These are phyloP conservation scores for Triticum urartu DNA, from an alignment of 176 grass and related monocot species.

Conservation along the genomic window DNA sequence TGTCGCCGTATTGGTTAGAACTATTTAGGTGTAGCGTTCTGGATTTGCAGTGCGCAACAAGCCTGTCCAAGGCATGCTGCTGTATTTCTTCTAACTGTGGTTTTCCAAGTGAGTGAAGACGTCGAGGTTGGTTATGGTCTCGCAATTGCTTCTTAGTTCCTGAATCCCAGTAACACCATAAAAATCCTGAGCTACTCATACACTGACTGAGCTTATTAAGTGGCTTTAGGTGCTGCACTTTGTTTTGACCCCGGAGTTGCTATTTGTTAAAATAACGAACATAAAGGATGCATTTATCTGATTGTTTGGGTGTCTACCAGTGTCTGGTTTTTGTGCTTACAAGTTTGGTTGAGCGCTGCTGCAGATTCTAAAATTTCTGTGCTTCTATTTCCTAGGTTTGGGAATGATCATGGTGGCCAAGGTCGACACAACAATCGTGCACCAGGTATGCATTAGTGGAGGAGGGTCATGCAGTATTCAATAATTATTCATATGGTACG, in stretches of 20 bases:
- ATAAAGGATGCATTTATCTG: neutral
- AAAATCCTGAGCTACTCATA: neutral
- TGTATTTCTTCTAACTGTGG: neutral
- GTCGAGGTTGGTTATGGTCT: neutral
- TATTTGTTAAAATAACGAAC: neutral
- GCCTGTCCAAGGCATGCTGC: neutral
- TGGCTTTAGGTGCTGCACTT: neutral
- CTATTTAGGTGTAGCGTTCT: neutral
- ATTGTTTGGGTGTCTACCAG: neutral
- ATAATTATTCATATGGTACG: neutral
- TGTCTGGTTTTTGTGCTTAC: neutral
- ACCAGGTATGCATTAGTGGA: conserved; percentile 40
- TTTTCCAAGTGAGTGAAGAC: neutral
- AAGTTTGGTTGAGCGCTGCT: neutral
- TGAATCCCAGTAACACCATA: neutral
- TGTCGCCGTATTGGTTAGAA: neutral
- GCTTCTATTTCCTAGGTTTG: conserved; percentile 32
- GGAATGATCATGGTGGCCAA: conserved; percentile 63
- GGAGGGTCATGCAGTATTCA: neutral
- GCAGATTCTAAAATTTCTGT: neutral
- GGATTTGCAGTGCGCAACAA: neutral
- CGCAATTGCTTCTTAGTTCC: neutral
- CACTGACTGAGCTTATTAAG: conserved; percentile 3
- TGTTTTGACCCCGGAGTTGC: neutral
- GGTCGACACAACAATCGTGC: conserved; percentile 54